phyloP scores from a whole-genome alignment of 352 stramenopile species.

The Pythium dissotocum region DNA sequence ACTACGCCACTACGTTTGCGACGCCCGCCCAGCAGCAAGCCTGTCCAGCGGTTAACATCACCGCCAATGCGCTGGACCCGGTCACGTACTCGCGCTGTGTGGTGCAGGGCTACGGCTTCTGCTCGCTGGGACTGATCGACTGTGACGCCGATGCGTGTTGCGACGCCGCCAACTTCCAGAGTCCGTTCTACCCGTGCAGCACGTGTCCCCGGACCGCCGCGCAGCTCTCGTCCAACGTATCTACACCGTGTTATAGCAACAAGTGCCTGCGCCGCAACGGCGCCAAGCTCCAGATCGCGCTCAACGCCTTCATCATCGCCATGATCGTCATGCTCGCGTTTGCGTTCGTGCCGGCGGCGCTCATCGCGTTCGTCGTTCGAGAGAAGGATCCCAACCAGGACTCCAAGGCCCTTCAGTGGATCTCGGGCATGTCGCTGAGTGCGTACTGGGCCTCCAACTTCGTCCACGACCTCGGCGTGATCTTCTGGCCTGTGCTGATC shows the following conservation, averaged over 20 bases:
- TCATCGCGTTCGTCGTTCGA: conserved; percentile 64
- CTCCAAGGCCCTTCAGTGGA: conserved; percentile 62
- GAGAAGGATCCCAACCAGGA: conserved; percentile 72
- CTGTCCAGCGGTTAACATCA: conserved; percentile 29
- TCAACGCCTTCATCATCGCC: conserved; percentile 63
- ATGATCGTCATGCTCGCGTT: conserved; percentile 72
- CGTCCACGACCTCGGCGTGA: conserved; percentile 54
- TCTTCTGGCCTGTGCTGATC: conserved; percentile 40
- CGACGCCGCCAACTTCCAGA: conserved; percentile 31
- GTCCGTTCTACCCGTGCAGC: conserved; percentile 46
- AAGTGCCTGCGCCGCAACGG: conserved; percentile 50
- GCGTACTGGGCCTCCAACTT: conserved; percentile 67
- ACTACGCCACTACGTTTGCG: conserved; percentile 34
- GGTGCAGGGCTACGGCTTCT: conserved; percentile 38
- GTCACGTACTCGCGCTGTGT: conserved; percentile 5
- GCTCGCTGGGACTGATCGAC: conserved; percentile 37
- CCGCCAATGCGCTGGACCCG: conserved; percentile 24
- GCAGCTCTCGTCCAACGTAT: neutral
- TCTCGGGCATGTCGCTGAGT: conserved; percentile 48
- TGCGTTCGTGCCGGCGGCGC: conserved; percentile 61
- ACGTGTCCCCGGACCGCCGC: conserved; percentile 20
- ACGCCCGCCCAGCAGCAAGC: conserved; percentile 27
- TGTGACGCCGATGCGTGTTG: conserved; percentile 44
- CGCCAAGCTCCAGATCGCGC: conserved; percentile 59
- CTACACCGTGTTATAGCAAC: conserved; percentile 25